These are phyloP conservation scores for Dysphania ambrosioides DNA, from an alignment of 148 eudicot genomes.

Conservation along the genomic window DNA sequence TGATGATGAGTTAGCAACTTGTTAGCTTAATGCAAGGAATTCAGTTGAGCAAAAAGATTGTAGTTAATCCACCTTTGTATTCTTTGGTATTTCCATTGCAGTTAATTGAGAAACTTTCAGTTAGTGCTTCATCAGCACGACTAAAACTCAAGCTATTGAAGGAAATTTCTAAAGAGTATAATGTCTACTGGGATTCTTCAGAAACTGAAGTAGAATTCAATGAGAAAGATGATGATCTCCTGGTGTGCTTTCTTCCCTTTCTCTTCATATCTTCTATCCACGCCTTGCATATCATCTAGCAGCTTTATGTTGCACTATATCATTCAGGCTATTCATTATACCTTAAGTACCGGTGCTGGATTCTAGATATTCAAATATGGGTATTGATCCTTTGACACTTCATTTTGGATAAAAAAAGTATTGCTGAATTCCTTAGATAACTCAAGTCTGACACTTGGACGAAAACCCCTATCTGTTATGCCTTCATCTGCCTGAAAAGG, in stretches of 20 bases:
- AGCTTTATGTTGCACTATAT: background rate
- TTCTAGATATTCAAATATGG: no score
- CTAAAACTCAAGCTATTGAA: conserved; percentile 63
- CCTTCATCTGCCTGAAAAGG: no score
- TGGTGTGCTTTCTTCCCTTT: conserved; percentile 45
- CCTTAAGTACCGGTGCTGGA: no score
- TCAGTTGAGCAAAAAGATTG: no score
- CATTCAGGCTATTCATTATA: no score
- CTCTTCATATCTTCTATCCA: conserved; percentile 4
- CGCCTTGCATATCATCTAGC: background rate
- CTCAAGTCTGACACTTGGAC: no score
- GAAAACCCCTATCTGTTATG: no score
- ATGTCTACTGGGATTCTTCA: conserved; percentile 75
- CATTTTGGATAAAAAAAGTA: no score
- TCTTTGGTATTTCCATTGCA: conserved; percentile 28
- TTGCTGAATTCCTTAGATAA: no score
- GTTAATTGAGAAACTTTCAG: conserved; percentile 91
- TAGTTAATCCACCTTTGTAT: background rate
- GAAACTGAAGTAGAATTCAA: conserved; percentile 76
- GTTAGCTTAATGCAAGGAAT: no score
- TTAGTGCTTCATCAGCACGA: conserved; percentile 63
- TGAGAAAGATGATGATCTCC: conserved; percentile 79
- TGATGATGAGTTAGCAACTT: no score
- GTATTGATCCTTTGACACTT: no score
- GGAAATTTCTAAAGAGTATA: conserved; percentile 75